These are phyloP conservation scores for Chiua sp. DNA, from an alignment of 1,284 basidiomycete species.

Conservation along the genomic window DNA sequence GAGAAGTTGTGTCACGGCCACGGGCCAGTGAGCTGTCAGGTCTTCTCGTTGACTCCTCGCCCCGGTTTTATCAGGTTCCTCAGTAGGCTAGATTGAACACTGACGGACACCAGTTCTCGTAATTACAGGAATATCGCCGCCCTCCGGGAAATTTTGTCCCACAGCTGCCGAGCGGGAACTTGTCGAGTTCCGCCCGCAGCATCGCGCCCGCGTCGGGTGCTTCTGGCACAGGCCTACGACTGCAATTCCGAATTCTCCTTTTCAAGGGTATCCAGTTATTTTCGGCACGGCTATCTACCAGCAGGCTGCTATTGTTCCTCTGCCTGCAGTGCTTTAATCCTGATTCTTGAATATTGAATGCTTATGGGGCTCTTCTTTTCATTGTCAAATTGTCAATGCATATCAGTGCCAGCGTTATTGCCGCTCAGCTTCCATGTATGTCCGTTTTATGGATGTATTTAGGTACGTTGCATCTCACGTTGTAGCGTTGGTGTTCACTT, in stretches of 20 bases:
- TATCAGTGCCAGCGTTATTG: background rate
- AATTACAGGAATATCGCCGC: background rate
- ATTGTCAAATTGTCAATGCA: background rate
- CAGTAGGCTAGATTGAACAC: background rate
- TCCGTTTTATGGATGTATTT: background rate
- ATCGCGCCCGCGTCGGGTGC: background rate
- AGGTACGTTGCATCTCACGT: background rate
- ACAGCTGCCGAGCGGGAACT: background rate
- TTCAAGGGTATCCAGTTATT: background rate
- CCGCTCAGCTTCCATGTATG: background rate
- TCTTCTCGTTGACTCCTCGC: background rate
- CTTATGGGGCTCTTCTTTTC: background rate
- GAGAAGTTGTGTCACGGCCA: background rate
- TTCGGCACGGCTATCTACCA: too few species aligned
- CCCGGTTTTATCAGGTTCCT: background rate
- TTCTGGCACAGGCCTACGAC: too few species aligned
- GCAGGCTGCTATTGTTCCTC: background rate
- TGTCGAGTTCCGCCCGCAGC: background rate
- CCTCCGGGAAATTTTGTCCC: constrained; percentile 1
- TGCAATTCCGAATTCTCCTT: background rate
- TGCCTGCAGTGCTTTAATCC: background rate
- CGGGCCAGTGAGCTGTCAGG: background rate
- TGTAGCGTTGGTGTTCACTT: too few species aligned
- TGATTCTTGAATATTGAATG: background rate
- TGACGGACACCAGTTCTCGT: background rate